phyloP scores from a whole-genome alignment of 2,329 filamentous ascomycete genomes.

The Hymenoscyphus occultus region DNA sequence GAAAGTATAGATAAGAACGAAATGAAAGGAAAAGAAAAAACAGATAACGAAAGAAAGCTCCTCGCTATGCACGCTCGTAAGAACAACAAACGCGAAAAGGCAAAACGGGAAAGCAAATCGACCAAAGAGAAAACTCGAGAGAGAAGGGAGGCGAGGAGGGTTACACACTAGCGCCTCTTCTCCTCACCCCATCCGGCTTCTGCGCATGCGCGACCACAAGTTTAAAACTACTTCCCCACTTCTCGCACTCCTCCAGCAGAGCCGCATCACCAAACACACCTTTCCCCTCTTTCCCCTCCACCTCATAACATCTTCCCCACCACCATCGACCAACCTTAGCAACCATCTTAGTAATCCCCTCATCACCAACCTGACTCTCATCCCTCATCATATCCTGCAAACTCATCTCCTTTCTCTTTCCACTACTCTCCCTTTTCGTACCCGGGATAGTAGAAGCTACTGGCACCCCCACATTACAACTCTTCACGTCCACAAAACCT shows the following conservation, averaged over 20 bases:
- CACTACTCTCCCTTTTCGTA: slow-evolving; percentile 25
- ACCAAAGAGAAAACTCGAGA: not conserved
- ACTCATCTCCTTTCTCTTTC: slow-evolving; percentile 46
- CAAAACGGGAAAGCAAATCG: not conserved
- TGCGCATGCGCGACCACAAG: slow-evolving; percentile 79
- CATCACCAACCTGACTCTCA: slow-evolving; percentile 67
- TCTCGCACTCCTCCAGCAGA: slow-evolving; percentile 80
- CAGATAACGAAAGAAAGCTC: not conserved
- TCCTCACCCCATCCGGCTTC: slow-evolving; percentile 31
- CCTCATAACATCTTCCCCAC: slow-evolving; percentile 92
- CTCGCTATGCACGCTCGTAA: slow-evolving; percentile 17
- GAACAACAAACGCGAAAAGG: not conserved
- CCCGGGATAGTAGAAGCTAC: slow-evolving; percentile 54
- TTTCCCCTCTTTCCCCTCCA: slow-evolving; percentile 35
- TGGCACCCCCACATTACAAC: slow-evolving; percentile 74
- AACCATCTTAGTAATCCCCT: slow-evolving; percentile 88
- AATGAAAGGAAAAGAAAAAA: not conserved
- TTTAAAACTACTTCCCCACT: slow-evolving; percentile 81
- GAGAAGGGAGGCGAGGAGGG: not conserved
- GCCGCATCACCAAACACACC: slow-evolving; percentile 78
- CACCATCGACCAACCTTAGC: slow-evolving; percentile 92
- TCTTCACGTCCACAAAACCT: slow-evolving; percentile 70
- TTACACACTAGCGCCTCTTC: slow-evolving; percentile 32
- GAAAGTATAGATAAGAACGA: slow-evolving; percentile 1
- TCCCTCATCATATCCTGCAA: slow-evolving; percentile 73